phyloP scores from a whole-genome alignment of 75 land plant genomes.

The Chamaecyparis obtusa region DNA sequence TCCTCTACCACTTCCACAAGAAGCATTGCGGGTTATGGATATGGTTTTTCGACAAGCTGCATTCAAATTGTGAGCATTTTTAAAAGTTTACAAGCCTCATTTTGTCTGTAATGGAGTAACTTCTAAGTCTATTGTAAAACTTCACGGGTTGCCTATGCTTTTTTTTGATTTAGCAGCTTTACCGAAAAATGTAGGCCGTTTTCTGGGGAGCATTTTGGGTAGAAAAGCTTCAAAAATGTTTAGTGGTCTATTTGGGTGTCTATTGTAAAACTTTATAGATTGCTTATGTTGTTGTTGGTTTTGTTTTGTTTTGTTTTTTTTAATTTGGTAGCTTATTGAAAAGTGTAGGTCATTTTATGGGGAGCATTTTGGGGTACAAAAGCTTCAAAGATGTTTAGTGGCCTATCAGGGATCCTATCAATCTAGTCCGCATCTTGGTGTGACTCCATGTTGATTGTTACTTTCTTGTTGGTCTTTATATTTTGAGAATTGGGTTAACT shows the following conservation, averaged over 20 bases:
- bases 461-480: background rate
- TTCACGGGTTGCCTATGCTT: background rate
- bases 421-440: conserved; percentile 21
- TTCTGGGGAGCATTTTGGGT: conserved; percentile 11
- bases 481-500: background rate
- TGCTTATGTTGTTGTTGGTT: too few species aligned
- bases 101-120: background rate
- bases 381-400: conserved; percentile 23
- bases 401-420: conserved; percentile 24
- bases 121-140: background rate
- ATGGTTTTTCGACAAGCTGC: conserved; percentile 27
- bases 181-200: conserved; percentile 10
- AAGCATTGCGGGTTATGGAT: conserved; percentile 22
- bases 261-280: background rate
- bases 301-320: conserved; percentile 15
- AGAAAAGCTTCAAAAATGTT: conserved; percentile 12
- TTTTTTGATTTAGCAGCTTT: conserved; percentile 9
- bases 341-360: conserved; percentile 19
- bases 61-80: conserved; percentile 7
- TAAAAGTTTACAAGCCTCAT: background rate
- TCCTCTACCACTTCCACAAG: conserved; percentile 12
- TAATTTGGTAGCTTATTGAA: conserved; percentile 12
- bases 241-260: conserved; percentile 20
- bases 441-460: background rate
- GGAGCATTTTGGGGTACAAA: conserved; percentile 6